Base-by-base conservation (phyloP, 306 rosid species). In the Dryas drummondii region DNA sequence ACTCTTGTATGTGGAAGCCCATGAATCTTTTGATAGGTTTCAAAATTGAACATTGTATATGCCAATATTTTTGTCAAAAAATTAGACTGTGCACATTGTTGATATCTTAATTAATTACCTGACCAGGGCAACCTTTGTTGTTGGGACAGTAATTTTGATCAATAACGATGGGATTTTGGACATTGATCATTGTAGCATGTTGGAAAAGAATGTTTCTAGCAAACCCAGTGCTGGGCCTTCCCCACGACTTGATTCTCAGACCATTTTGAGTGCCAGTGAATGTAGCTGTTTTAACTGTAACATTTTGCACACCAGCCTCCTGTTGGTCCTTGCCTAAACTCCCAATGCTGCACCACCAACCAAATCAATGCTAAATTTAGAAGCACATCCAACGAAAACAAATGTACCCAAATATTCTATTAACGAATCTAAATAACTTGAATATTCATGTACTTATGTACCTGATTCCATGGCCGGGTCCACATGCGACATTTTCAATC, bases 391-490 rank as follows among this genome's bases (percentile, higher is more conserved):
- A 32, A 32, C 37, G 2, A 32, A 32, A 32, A 22, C 0, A 0
- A 22, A 14, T 3, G 12, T 6, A 45, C 45, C 4, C 2, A 40
- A 53, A 22, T 22, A 22, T 22, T 22, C 22, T 22, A 22, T 22
- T 0, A 22, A 22, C 22, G 0, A 22, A 22, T 22, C 22, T 22
- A 22, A 22, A 12, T 68, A 13, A 17, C 15, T 69, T 32, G 2
- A 37, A 6, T 45, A 27, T 69, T 48, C 4, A 4, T 10, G 72
- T 22, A 7, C 9, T 22, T 3, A 6, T 13, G 13, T 70, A 86
- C 92, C 92, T 88, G 16, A 88, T 84, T 61, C 92, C 92, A 48
- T 89, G 94, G 44, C 94, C 91, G 0, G 91, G 94, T 62, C 91
- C 89, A 41, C 94, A 89, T 4, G 81, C 82, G 19, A 87, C 76